Percentiles rank a stretch among this genome's conserved stretches.
Evolutionary conservation across 164 flowering plant species (phyloP).

Genomic region (Chimonanthus praecox): DNA sequence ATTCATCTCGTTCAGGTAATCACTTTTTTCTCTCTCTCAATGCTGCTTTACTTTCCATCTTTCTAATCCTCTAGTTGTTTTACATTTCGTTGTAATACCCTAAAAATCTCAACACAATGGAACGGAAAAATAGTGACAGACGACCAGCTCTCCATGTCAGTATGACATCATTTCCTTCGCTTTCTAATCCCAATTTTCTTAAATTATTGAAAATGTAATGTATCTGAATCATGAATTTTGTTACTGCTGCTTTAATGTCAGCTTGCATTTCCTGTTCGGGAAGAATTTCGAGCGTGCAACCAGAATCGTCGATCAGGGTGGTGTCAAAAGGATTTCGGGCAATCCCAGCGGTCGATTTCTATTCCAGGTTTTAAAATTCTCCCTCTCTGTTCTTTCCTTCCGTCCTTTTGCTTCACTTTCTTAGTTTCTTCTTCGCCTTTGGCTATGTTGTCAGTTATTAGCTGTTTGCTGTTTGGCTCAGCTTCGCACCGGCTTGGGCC

Average conservation of each 20-base stretch:
- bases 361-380: slow-evolving; percentile 55
- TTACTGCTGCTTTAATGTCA: slow-evolving; percentile 15
- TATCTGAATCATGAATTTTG: not conserved
- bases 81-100: not conserved
- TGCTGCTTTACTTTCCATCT: not conserved
- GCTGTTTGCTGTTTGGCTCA: no score
- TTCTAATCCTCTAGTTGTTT: slow-evolving; percentile 1
- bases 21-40: not conserved
- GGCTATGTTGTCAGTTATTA: not conserved
- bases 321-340: slow-evolving; percentile 75
- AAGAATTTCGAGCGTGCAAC: slow-evolving; percentile 91
- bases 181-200: not conserved
- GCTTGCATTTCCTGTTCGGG: slow-evolving; percentile 88
- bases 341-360: slow-evolving; percentile 70
- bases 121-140: slow-evolving; percentile 44
- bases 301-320: slow-evolving; percentile 82
- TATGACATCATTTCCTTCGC: slow-evolving; percentile 7
- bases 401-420: not conserved
- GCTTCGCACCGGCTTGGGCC: not conserved
- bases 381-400: not conserved
- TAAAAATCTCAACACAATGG: not conserved
- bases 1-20: slow-evolving; percentile 65
- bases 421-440: not conserved
- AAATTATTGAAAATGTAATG: not conserved
- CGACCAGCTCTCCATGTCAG: slow-evolving; percentile 81